Evolutionary conservation across 441 rosid genomes (phyloP).

Genomic region (Cnidoscolus chayamansa): DNA sequence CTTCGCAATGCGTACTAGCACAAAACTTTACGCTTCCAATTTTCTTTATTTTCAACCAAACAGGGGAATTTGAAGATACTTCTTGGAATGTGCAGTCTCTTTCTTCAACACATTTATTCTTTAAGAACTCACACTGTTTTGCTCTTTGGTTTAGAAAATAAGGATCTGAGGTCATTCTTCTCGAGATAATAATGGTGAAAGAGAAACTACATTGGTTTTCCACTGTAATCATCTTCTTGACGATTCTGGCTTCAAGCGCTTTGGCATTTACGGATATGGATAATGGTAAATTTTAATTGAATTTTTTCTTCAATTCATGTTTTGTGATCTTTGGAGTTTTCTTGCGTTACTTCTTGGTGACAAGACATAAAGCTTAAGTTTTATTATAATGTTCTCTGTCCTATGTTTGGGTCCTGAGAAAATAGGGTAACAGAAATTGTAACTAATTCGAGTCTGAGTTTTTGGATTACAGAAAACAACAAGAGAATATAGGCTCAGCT

Average conservation of each 20-base stretch:
- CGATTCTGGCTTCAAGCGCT: slow-evolving; percentile 37
- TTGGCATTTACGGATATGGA: slow-evolving; percentile 55
- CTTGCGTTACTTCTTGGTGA: neutral
- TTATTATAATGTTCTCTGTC: neutral
- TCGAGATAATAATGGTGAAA: slow-evolving; percentile 30
- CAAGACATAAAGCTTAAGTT: neutral
- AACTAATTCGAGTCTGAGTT: neutral
- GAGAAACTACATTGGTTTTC: slow-evolving; percentile 24
- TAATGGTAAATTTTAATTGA: slow-evolving; percentile 51
- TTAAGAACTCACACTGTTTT: neutral
- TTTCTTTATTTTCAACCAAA: slow-evolving; percentile 18
- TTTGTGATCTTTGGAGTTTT: neutral
- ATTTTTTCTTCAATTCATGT: neutral
- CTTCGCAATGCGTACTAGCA: neutral
- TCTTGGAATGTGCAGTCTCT: neutral
- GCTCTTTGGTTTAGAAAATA: slow-evolving; percentile 27
- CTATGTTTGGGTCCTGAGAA: slow-evolving; percentile 21
- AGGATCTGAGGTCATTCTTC: slow-evolving; percentile 6
- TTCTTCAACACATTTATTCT: neutral
- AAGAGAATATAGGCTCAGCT: neutral
- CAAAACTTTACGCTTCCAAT: neutral
- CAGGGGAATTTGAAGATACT: neutral
- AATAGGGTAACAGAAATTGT: neutral
- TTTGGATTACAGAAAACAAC: neutral
- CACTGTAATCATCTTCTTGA: slow-evolving; percentile 32